phyloP scores from a whole-genome alignment of 2,329 filamentous ascomycete genomes.

The Calonectria multiphialidica region DNA sequence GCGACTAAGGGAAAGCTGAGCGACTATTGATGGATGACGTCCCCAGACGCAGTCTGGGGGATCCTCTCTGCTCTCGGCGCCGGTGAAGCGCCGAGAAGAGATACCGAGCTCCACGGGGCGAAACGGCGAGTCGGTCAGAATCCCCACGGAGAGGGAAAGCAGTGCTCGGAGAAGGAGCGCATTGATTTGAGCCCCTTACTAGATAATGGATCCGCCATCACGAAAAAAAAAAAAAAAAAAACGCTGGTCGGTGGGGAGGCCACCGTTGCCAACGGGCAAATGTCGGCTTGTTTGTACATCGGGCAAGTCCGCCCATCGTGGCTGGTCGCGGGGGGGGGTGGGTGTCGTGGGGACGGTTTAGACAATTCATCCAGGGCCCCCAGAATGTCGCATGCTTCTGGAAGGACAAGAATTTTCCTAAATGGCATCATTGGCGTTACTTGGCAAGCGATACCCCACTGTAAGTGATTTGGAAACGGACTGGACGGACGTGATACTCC shows the following conservation, averaged over 20 bases:
- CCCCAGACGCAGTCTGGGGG: conserved; percentile 32
- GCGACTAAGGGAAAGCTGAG: conserved; percentile 37
- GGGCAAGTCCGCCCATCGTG: conserved; percentile 44
- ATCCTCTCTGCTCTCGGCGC: conserved; percentile 41
- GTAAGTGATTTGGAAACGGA: conserved; percentile 24
- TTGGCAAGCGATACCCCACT: conserved; percentile 27
- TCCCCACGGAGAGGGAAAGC: conserved; percentile 32
- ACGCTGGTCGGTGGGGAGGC: conserved; percentile 33
- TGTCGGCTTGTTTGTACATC: conserved; percentile 40
- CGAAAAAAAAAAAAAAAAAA: conserved; percentile 18
- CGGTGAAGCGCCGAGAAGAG: conserved; percentile 47
- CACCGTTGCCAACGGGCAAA: conserved; percentile 40
- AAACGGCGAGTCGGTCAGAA: conserved; percentile 34
- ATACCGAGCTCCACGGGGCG: conserved; percentile 31
- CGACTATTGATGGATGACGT: conserved; percentile 27
- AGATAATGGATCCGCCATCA: conserved; percentile 33
- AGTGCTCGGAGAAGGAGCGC: conserved; percentile 24
- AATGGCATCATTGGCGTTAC: conserved; percentile 38
- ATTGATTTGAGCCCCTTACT: conserved; percentile 38
- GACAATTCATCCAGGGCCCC: conserved; percentile 33
- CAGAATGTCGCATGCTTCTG: conserved; percentile 45
- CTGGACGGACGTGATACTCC: conserved; percentile 36
- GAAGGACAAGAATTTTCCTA: conserved; percentile 43
- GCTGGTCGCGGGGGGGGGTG: conserved; percentile 26
- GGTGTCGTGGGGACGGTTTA: conserved; percentile 32